Conservation (phyloP, 139 green algal species). For the Auxenochlorella protothecoides region DNA sequence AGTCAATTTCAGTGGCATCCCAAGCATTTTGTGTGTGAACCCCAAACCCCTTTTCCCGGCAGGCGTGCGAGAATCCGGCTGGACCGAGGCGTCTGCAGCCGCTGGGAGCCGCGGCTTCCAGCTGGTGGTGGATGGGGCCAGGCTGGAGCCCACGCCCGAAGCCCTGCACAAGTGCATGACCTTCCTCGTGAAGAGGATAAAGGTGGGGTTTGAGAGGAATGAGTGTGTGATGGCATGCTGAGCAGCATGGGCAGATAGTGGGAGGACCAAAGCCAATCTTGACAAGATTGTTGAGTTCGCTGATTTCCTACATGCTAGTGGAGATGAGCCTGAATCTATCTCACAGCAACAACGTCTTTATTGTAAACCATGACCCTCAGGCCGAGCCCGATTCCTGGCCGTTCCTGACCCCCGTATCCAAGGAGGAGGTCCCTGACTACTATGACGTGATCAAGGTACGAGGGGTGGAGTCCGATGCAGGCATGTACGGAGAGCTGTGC, state of each 20-base stretch:
- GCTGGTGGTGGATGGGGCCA: conserved; percentile 24
- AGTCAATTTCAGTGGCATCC: no score
- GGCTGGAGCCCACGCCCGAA: conserved; percentile 21
- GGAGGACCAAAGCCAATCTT: no score
- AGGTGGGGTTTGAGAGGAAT: background rate
- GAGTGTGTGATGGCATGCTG: no score
- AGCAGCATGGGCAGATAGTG: no score
- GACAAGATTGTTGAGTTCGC: no score
- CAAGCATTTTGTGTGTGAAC: no score
- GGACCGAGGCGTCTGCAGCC: background rate
- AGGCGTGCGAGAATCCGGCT: background rate
- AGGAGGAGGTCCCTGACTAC: conserved; percentile 86
- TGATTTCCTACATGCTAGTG: no score
- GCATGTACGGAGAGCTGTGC: no score
- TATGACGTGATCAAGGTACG: conserved; percentile 59
- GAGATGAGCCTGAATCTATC: no score
- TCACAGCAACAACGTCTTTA: no score
- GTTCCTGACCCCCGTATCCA: conserved; percentile 70
- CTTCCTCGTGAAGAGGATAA: conserved; percentile 8
- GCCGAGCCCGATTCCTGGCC: conserved; percentile 61
- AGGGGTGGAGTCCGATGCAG: background rate
- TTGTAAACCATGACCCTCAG: background rate
- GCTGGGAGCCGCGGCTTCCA: background rate
- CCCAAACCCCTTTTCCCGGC: no score
- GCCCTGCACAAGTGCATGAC: conserved; percentile 50